Conservation (phyloP, 2,329 filamentous ascomycete genomes). For the Trichoderma endophyticum region DNA sequence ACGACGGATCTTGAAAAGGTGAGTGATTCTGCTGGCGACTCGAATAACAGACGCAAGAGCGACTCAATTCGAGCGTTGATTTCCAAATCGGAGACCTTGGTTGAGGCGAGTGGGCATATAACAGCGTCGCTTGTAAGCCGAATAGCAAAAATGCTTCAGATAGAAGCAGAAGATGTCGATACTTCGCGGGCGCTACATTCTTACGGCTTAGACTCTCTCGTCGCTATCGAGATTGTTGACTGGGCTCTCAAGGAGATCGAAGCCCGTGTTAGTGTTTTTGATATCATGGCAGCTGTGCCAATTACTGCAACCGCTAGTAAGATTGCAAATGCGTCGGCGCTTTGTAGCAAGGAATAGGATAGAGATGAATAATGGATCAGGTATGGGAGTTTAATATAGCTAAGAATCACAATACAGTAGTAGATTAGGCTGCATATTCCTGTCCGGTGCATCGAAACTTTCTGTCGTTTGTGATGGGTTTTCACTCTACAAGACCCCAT, state of each 20-base stretch:
- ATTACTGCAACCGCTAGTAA: background rate
- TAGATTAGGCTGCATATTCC: no score
- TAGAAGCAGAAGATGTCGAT: background rate
- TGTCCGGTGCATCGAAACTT: no score
- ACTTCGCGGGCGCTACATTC: background rate
- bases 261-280: background rate
- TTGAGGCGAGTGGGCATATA: background rate
- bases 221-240: background rate
- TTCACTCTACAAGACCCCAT: no score
- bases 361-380: background rate
- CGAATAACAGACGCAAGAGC: background rate
- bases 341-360: background rate
- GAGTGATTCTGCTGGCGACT: background rate
- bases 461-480: no score
- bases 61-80: background rate
- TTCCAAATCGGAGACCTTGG: background rate
- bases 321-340: background rate
- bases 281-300: background rate
- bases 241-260: background rate
- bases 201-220: background rate
- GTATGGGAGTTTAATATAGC: background rate
- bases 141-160: background rate
- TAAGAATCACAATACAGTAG: no score
- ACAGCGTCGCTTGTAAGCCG: background rate
- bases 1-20: background rate